These are phyloP conservation scores for Amanita fuliginea DNA, from an alignment of 768 basidiomycete genomes.

Conservation along the genomic window DNA sequence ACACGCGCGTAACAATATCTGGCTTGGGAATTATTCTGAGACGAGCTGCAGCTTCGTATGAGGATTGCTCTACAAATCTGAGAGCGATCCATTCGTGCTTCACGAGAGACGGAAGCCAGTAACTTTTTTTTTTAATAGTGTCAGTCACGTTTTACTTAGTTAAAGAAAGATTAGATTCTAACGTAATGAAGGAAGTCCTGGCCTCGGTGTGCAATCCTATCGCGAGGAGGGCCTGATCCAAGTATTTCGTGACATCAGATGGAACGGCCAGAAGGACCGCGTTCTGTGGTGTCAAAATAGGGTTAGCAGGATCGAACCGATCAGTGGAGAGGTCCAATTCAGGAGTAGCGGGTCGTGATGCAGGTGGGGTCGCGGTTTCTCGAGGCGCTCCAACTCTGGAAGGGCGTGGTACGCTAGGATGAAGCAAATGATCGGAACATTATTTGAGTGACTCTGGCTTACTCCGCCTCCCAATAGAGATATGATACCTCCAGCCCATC, in stretches of 20 bases:
- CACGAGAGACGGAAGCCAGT: constrained; percentile 32
- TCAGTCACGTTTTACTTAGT: not conserved
- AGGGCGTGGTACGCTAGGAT: not conserved
- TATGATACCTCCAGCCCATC: not conserved
- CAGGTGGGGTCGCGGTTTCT: not conserved
- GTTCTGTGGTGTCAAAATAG: not conserved
- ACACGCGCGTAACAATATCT: constrained; percentile 31
- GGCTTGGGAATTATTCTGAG: constrained; percentile 27
- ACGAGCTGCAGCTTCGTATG: constrained; percentile 28
- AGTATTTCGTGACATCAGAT: constrained; percentile 19
- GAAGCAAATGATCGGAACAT: no score
- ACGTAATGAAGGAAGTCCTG: constrained; percentile 36
- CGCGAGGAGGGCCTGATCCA: constrained; percentile 19
- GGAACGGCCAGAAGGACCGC: not conserved
- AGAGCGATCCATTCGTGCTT: constrained; percentile 30
- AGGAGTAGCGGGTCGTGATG: not conserved
- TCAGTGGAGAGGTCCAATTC: not conserved
- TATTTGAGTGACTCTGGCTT: not conserved
- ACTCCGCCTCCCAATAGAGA: not conserved
- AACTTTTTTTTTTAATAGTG: constrained; percentile 12
- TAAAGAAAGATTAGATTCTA: constrained; percentile 5
- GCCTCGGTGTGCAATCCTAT: constrained; percentile 32
- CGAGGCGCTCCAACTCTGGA: not conserved
- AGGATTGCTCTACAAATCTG: constrained; percentile 32
- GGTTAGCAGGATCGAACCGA: not conserved